A percentile compares a stretch with the other conserved stretches of the same genome.
These are phyloP conservation scores for Takakia lepidozioides DNA, from an alignment of 225 moss, liverwort and hornwort genomes.

Conservation along the genomic window DNA sequence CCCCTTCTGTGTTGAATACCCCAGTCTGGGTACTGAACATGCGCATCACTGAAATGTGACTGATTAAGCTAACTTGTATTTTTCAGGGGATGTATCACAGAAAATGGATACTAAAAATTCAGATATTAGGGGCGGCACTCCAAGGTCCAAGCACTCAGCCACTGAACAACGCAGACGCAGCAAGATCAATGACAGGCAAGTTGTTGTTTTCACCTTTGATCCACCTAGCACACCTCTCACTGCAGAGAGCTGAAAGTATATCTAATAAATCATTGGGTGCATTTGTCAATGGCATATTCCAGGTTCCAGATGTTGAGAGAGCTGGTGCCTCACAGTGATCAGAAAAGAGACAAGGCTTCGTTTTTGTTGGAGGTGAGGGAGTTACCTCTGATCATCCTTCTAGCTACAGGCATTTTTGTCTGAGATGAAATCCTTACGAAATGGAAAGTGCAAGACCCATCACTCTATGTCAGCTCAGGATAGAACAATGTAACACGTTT, in stretches of 20 bases:
- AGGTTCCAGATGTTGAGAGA: conserved; percentile 77
- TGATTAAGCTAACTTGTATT: too few species aligned
- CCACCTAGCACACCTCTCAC: neutral
- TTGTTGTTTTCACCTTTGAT: neutral
- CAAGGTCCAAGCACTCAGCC: conserved; percentile 71
- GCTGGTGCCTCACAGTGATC: conserved; percentile 73
- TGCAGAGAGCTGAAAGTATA: neutral
- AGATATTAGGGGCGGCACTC: conserved; percentile 54
- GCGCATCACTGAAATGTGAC: too few species aligned
- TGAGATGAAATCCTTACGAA: too few species aligned
- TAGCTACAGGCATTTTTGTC: too few species aligned
- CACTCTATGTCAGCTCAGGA: too few species aligned
- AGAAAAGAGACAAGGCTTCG: conserved; percentile 75
- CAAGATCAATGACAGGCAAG: conserved; percentile 60
- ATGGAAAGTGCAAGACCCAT: too few species aligned
- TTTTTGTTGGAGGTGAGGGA: conserved; percentile 84
- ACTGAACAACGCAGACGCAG: conserved; percentile 75
- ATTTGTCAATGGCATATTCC: neutral
- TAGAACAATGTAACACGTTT: too few species aligned
- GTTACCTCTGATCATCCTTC: too few species aligned
- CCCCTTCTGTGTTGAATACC: too few species aligned
- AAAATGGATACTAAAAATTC: conserved; percentile 41
- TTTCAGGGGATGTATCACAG: conserved; percentile 43
- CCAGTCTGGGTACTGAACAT: too few species aligned
- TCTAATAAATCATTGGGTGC: too few species aligned